Evolutionary conservation across 805 yeast genomes (phyloP).

Genomic region (Monosporozyma siamensis): DNA sequence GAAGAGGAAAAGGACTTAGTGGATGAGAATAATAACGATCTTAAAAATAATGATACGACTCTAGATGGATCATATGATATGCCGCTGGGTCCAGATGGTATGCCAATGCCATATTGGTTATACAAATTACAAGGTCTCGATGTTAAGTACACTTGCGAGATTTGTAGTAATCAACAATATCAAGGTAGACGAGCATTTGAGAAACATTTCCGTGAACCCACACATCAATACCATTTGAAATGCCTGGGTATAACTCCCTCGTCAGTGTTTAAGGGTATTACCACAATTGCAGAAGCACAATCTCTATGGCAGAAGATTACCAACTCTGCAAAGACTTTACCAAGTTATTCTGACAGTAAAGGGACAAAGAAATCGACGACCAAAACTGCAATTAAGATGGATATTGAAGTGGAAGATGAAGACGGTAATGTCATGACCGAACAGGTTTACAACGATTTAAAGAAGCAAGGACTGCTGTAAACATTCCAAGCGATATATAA

Average conservation of each 20-base stretch:
- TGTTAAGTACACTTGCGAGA: constrained; percentile 64
- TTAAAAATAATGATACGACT: constrained; percentile 13
- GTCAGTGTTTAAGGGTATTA: constrained; percentile 49
- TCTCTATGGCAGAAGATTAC: constrained; percentile 42
- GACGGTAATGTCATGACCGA: constrained; percentile 90
- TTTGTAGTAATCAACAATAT: constrained; percentile 69
- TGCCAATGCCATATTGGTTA: constrained; percentile 89
- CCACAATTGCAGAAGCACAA: constrained; percentile 58
- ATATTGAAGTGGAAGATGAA: constrained; percentile 78
- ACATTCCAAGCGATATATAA: too few relatives aligned
- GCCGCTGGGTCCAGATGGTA: constrained; percentile 82
- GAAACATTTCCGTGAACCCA: constrained; percentile 61
- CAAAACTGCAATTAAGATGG: constrained; percentile 33
- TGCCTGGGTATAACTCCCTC: constrained; percentile 62
- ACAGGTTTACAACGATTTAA: constrained; percentile 72
- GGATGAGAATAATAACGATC: constrained; percentile 14
- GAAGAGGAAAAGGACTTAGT: constrained; percentile 29
- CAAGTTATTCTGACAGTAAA: neutral
- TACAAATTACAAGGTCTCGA: constrained; percentile 83
- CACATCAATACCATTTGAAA: constrained; percentile 65
- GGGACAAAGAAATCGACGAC: too few relatives aligned
- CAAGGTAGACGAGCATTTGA: constrained; percentile 66
- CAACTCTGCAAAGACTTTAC: neutral
- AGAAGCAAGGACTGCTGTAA: constrained; percentile 77
- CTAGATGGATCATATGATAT: constrained; percentile 34